Percentiles rank a stretch among this genome's conserved stretches.
Conservation (phyloP, 2,329 filamentous ascomycete genomes). For the Venturia asperata region DNA sequence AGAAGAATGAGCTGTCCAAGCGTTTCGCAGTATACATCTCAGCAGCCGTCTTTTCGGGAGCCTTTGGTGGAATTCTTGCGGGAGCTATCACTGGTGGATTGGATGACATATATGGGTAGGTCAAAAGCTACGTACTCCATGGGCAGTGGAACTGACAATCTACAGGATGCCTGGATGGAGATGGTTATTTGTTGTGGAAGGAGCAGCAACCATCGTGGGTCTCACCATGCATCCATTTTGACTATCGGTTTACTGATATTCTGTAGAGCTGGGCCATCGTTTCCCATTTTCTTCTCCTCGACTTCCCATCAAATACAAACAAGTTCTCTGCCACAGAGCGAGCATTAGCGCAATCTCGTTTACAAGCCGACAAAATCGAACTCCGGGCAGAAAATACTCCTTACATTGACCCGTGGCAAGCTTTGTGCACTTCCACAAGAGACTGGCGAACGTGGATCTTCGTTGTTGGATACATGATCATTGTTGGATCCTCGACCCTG, state of each 20-base stretch:
- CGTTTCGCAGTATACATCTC: slow-evolving; percentile 53
- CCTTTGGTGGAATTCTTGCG: slow-evolving; percentile 46
- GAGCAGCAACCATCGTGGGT: slow-evolving; percentile 37
- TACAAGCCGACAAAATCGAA: slow-evolving; percentile 37
- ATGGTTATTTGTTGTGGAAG: slow-evolving; percentile 46
- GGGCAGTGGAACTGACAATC: neutral
- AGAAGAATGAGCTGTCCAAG: slow-evolving; percentile 44
- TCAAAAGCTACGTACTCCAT: neutral
- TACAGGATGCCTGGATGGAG: slow-evolving; percentile 43
- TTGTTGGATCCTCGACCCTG: slow-evolving; percentile 44
- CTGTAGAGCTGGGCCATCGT: slow-evolving; percentile 1
- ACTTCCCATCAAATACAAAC: slow-evolving; percentile 44
- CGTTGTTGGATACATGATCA: slow-evolving; percentile 45
- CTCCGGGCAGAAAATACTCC: slow-evolving; percentile 29
- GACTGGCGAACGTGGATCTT: slow-evolving; percentile 45
- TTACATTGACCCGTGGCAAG: slow-evolving; percentile 33
- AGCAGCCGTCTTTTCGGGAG: slow-evolving; percentile 50
- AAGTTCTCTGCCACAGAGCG: slow-evolving; percentile 38
- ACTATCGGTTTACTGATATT: slow-evolving; percentile 23
- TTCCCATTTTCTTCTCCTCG: slow-evolving; percentile 39
- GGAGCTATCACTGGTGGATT: slow-evolving; percentile 43
- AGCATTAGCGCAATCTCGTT: slow-evolving; percentile 38
- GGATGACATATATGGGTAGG: slow-evolving; percentile 32
- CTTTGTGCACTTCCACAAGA: slow-evolving; percentile 34
- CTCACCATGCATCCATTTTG: slow-evolving; percentile 32